Conservation (phyloP, 805 yeast species). For the Hanseniaspora occidentalis region DNA sequence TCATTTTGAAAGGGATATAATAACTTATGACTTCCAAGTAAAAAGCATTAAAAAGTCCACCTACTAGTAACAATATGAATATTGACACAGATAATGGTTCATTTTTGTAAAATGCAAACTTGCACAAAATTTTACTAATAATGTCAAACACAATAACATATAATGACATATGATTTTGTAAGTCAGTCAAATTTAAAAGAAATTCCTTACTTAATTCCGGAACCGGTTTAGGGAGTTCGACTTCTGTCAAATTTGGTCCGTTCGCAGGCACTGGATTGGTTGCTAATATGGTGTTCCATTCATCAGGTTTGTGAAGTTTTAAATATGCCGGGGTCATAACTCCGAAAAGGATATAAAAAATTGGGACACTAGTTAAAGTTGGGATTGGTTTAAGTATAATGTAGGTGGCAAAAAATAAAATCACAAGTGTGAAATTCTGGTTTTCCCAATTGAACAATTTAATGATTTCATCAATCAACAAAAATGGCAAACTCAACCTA, state of each 20-base stretch:
- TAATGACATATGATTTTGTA: constrained; percentile 66
- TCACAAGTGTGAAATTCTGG: constrained; percentile 48
- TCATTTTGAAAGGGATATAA: constrained; percentile 15
- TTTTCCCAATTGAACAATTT: constrained; percentile 51
- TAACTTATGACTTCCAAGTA: constrained; percentile 17
- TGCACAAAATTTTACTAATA: constrained; percentile 33
- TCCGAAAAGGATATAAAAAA: constrained; percentile 37
- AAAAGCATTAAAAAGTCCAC: constrained; percentile 21
- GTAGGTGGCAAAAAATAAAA: constrained; percentile 38
- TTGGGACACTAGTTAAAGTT: constrained; percentile 39
- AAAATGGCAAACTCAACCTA: constrained; percentile 50
- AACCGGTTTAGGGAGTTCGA: constrained; percentile 52
- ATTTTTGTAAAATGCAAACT: constrained; percentile 52
- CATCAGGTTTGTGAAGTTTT: constrained; percentile 43
- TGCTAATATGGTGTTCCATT: constrained; percentile 26
- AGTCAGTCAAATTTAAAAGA: constrained; percentile 63
- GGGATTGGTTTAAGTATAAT: constrained; percentile 48
- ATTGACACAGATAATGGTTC: constrained; percentile 44
- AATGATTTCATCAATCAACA: constrained; percentile 42
- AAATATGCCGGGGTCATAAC: constrained; percentile 59
- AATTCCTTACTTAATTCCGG: constrained; percentile 74
- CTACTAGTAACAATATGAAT: constrained; percentile 29
- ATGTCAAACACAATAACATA: constrained; percentile 55
- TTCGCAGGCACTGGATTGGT: constrained; percentile 33
- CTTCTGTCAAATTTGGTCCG: constrained; percentile 37